Percentiles rank a stretch among this genome's conserved stretches.
Evolutionary conservation across 768 basidiomycete species (phyloP).

Genomic region (Lepiota venenata): DNA sequence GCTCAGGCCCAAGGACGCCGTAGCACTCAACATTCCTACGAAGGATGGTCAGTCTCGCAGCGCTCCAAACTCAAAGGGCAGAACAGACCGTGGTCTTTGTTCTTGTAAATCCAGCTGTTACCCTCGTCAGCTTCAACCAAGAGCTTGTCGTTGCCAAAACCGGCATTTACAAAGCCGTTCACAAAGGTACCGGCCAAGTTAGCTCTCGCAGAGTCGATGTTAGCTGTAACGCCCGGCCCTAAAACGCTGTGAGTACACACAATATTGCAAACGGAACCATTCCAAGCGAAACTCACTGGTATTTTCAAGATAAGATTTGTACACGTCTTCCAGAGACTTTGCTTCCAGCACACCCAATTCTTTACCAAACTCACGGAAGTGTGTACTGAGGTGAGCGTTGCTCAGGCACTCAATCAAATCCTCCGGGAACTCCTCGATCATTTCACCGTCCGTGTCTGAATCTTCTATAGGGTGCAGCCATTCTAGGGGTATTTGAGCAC

Average conservation of each 20-base stretch:
- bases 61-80: background rate
- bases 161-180: conserved; percentile 98
- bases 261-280: background rate
- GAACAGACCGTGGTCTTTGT: conserved; percentile 89
- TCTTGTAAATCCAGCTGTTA: conserved; percentile 99
- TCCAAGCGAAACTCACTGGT: conserved; percentile 48
- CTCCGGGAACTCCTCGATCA: conserved; percentile 67
- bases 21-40: conserved; percentile 91
- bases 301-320: conserved; percentile 94
- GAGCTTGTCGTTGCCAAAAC: conserved; percentile 97
- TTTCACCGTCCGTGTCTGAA: conserved; percentile 49
- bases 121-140: conserved; percentile 98
- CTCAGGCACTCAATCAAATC: conserved; percentile 84
- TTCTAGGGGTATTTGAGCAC: conserved; percentile 86
- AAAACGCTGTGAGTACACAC: background rate
- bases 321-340: conserved; percentile 93
- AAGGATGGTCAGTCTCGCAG: conserved; percentile 1
- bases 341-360: conserved; percentile 89
- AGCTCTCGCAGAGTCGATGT: conserved; percentile 89
- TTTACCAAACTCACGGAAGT: conserved; percentile 91
- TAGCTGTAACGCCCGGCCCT: conserved; percentile 68
- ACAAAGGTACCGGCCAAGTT: conserved; percentile 97
- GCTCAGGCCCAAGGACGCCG: conserved; percentile 90
- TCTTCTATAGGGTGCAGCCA: conserved; percentile 69
- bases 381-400: conserved; percentile 78